A percentile compares a stretch with the other conserved stretches of the same genome.
Evolutionary conservation across 202 grass and related monocot species (phyloP).

Genomic region (Setaria italica): DNA sequence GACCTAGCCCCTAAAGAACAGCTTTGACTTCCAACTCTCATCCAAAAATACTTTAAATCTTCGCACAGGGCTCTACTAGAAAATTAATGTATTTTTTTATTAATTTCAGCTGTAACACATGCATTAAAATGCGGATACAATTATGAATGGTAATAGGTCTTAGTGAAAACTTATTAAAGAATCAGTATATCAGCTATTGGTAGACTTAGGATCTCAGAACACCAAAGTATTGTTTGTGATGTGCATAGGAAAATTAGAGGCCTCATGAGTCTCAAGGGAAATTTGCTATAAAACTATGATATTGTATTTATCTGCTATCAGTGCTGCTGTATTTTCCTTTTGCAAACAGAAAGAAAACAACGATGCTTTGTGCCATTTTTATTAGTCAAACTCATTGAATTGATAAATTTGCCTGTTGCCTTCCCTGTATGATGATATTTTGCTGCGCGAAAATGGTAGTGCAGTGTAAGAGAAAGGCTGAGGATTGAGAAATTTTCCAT

Average conservation of each 20-base stretch:
- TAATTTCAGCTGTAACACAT: background rate
- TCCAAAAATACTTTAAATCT: background rate
- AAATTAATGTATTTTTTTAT: background rate
- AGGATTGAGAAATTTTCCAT: no score
- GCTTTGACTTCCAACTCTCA: background rate
- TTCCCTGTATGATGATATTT: background rate
- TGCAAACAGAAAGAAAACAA: background rate
- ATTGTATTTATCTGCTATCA: background rate
- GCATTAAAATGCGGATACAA: background rate
- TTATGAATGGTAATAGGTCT: background rate
- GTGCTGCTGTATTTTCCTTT: background rate
- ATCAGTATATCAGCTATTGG: background rate
- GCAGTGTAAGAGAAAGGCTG: no score
- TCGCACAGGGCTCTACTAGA: background rate
- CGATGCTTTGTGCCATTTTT: background rate
- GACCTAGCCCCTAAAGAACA: background rate
- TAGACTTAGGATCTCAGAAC: background rate
- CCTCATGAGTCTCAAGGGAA: background rate
- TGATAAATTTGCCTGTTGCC: background rate
- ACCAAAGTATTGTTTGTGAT: background rate
- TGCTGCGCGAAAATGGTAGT: no score
- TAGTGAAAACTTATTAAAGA: background rate
- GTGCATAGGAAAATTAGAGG: background rate
- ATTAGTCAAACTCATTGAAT: background rate
- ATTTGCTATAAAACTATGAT: constrained; percentile 3